A percentile compares a stretch with the other conserved stretches of the same genome.
Evolutionary conservation across 192 early-diverging fungal species (phyloP).

Genomic region (Funneliformis geosporum): DNA sequence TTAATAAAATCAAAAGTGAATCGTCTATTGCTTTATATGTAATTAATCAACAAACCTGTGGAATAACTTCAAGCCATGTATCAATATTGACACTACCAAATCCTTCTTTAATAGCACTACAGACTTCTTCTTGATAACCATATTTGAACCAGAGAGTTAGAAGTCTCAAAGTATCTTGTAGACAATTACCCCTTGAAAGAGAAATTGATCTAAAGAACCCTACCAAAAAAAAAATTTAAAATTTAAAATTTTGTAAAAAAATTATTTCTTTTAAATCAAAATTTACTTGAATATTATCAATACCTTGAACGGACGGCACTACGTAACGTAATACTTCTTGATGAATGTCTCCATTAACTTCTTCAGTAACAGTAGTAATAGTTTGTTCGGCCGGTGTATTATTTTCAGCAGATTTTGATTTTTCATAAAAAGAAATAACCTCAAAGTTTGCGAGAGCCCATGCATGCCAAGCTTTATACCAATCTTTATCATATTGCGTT

Average conservation of each 20-base stretch:
- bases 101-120: constrained; percentile 76
- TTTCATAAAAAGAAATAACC: constrained; percentile 74
- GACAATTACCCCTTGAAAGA: constrained; percentile 77
- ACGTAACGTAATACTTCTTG: constrained; percentile 64
- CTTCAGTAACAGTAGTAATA: not conserved
- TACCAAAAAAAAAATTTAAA: constrained; percentile 19
- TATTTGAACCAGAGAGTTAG: constrained; percentile 97
- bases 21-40: not conserved
- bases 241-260: not conserved
- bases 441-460: constrained; percentile 96
- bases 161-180: constrained; percentile 93
- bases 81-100: constrained; percentile 84
- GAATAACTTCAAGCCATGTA: constrained; percentile 97
- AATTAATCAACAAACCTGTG: constrained; percentile 54
- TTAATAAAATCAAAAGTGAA: not conserved
- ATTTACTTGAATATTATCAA: constrained; percentile 22
- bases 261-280: not conserved
- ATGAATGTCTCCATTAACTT: constrained; percentile 19
- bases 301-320: constrained; percentile 79
- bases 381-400: constrained; percentile 36
- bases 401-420: constrained; percentile 47
- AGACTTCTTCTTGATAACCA: constrained; percentile 84
- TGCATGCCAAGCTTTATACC: constrained; percentile 98
- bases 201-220: constrained; percentile 94
- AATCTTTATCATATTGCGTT: constrained; percentile 84